Percentiles rank a stretch among this genome's conserved stretches.
These are phyloP conservation scores for Plasmodium adleri DNA, from an alignment of 169 alveolate species.

Conservation along the genomic window DNA sequence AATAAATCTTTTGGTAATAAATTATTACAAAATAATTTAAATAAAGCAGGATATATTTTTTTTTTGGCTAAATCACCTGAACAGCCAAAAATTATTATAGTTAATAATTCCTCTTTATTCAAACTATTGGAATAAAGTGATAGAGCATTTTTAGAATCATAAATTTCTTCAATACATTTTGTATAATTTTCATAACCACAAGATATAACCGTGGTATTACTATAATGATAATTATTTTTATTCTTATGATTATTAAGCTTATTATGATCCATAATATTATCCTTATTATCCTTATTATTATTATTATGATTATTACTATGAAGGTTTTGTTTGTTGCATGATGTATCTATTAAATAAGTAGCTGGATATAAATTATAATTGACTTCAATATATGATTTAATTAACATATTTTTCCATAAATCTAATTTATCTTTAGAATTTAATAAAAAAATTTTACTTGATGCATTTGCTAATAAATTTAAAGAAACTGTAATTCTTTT, in stretches of 20 bases:
- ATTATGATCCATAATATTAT: too few relatives aligned
- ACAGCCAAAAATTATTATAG: constrained; percentile 81
- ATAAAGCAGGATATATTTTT: constrained; percentile 83
- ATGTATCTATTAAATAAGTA: constrained; percentile 30
- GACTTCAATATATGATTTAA: constrained; percentile 39
- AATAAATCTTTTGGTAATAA: constrained; percentile 78
- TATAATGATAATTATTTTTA: too few relatives aligned
- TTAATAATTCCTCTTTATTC: constrained; percentile 55
- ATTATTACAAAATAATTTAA: constrained; percentile 83
- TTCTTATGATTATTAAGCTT: too few relatives aligned
- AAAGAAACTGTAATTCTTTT: constrained; percentile 82
- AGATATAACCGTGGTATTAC: constrained; percentile 48
- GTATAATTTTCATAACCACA: constrained; percentile 67
- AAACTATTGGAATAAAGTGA: constrained; percentile 3
- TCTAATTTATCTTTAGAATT: constrained; percentile 80
- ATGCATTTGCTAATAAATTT: constrained; percentile 76
- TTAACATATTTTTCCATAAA: constrained; percentile 76
- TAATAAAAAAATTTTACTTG: constrained; percentile 71
- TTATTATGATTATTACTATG: too few relatives aligned
- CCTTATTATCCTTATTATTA: too few relatives aligned
- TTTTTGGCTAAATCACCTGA: constrained; percentile 84
- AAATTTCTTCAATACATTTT: constrained; percentile 50
- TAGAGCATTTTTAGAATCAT: constrained; percentile 59
- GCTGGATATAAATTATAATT: constrained; percentile 62
- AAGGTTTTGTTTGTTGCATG: too few relatives aligned